Evolutionary conservation across 2,329 filamentous ascomycete species (phyloP).

Genomic region (Trichoderma sp.): DNA sequence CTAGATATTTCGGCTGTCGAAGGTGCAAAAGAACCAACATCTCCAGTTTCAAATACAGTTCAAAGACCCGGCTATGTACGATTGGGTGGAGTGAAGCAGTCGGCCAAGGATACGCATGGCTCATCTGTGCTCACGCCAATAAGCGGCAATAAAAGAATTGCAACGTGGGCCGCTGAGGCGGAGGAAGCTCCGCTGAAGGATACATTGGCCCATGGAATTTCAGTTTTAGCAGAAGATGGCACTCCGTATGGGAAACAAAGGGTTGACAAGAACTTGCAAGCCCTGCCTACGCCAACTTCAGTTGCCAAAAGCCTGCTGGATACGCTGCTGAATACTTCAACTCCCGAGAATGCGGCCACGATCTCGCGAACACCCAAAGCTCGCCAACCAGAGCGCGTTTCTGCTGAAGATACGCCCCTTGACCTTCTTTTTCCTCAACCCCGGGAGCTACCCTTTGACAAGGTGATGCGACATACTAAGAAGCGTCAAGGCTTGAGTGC

Average conservation of each 20-base stretch:
- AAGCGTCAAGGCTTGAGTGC: not conserved
- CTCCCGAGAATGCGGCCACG: not conserved
- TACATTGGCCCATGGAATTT: slow-evolving; percentile 38
- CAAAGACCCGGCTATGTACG: slow-evolving; percentile 24
- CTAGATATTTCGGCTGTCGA: slow-evolving; percentile 23
- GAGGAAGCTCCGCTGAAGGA: slow-evolving; percentile 23
- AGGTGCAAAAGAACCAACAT: slow-evolving; percentile 1
- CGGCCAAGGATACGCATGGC: slow-evolving; percentile 20
- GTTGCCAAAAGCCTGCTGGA: slow-evolving; percentile 32
- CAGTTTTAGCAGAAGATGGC: slow-evolving; percentile 49
- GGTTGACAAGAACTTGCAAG: slow-evolving; percentile 2
- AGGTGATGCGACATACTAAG: slow-evolving; percentile 20
- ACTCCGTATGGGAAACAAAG: slow-evolving; percentile 29
- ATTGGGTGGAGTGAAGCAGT: slow-evolving; percentile 18
- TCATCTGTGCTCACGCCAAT: slow-evolving; percentile 38
- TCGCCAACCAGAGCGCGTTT: not conserved
- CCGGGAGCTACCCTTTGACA: slow-evolving; percentile 43
- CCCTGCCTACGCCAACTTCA: slow-evolving; percentile 3
- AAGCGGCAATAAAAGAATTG: slow-evolving; percentile 33
- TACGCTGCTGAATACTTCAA: slow-evolving; percentile 34
- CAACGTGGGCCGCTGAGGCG: slow-evolving; percentile 27
- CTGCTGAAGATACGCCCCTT: slow-evolving; percentile 25
- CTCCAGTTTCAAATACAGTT: slow-evolving; percentile 18
- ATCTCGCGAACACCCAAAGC: slow-evolving; percentile 28
- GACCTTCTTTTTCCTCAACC: slow-evolving; percentile 37